Percentiles rank a stretch among this genome's conserved stretches.
These are phyloP conservation scores for Crataegus laevigata DNA, from an alignment of 306 rosid species.

Conservation along the genomic window DNA sequence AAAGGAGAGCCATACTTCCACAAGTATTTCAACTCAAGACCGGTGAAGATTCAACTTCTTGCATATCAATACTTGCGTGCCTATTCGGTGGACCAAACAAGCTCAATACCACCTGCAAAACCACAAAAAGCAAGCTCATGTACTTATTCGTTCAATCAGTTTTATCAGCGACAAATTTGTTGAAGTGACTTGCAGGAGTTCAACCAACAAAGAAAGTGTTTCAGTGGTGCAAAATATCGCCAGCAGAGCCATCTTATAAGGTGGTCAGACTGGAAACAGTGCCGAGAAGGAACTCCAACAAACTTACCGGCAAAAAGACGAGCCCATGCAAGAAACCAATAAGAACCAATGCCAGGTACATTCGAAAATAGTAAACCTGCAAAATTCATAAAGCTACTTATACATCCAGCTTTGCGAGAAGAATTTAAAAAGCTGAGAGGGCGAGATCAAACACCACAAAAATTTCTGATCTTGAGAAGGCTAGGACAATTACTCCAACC, in stretches of 20 bases:
- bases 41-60: slow-evolving; percentile 30
- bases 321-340: slow-evolving; percentile 97
- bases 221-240: neutral
- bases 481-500: slow-evolving; percentile 88
- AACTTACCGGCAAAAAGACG: slow-evolving; percentile 87
- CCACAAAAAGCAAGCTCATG: neutral
- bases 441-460: slow-evolving; percentile 67
- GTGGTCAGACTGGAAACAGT: neutral
- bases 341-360: slow-evolving; percentile 89
- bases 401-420: slow-evolving; percentile 7
- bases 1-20: neutral
- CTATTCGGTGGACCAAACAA: slow-evolving; percentile 73
- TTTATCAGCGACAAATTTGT: neutral
- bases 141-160: neutral
- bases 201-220: neutral
- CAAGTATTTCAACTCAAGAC: slow-evolving; percentile 7
- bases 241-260: neutral
- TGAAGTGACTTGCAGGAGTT: neutral
- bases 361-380: slow-evolving; percentile 94
- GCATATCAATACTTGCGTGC: slow-evolving; percentile 23
- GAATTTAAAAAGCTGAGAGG: slow-evolving; percentile 4
- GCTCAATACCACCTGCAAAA: slow-evolving; percentile 70
- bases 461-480: slow-evolving; percentile 82
- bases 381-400: slow-evolving; percentile 26
- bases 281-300: neutral